A percentile compares a stretch with the other conserved stretches of the same genome.
Evolutionary conservation across 2,329 filamentous ascomycete genomes (phyloP).

Genomic region (Ophiostoma tasmaniense): DNA sequence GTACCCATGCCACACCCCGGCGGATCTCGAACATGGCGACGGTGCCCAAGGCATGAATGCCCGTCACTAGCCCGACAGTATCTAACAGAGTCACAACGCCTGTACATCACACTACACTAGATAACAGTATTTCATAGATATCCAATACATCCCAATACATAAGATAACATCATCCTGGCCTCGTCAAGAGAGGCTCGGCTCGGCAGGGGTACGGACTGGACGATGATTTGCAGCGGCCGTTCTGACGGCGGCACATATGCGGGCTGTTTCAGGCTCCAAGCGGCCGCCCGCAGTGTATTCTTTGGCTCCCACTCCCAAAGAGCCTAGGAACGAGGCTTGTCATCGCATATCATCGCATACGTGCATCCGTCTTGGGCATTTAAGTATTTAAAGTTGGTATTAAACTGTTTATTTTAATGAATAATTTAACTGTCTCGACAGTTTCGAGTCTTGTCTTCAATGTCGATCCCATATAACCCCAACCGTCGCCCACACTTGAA

Average conservation of each 20-base stretch:
- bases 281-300: not conserved
- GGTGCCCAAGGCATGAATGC: not conserved
- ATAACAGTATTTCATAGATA: no score
- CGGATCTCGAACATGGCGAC: not conserved
- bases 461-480: slow-evolving; percentile 15
- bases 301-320: not conserved
- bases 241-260: not conserved
- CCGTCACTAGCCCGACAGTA: not conserved
- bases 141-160: no score
- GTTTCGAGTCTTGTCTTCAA: slow-evolving; percentile 5
- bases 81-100: not conserved
- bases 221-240: not conserved
- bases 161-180: not conserved
- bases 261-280: not conserved
- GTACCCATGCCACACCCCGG: not conserved
- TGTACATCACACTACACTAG: not conserved
- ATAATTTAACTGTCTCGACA: not conserved
- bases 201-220: not conserved
- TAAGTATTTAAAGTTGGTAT: not conserved
- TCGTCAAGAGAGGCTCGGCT: not conserved
- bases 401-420: not conserved
- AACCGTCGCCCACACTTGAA: slow-evolving; percentile 8
- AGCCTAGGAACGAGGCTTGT: not conserved
- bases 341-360: not conserved
- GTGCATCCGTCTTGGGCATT: not conserved